phyloP scores from a whole-genome alignment of 768 basidiomycete genomes.

The Hypholoma sublateritium region DNA sequence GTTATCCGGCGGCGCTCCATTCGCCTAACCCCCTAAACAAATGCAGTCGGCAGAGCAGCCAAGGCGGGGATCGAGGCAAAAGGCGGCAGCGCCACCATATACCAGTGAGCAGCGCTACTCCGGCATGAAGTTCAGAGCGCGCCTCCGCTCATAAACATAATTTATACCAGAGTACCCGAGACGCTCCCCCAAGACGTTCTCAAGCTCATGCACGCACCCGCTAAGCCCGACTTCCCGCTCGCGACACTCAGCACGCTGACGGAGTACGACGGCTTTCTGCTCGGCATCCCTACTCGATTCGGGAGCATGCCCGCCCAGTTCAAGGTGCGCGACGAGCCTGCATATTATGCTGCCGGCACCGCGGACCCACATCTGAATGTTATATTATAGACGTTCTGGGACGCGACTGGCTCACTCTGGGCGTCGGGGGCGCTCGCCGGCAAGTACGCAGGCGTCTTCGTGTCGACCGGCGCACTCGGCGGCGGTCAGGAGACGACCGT shows the following conservation, averaged over 20 bases:
- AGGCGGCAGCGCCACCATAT: conserved; percentile 52
- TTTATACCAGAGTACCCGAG: conserved; percentile 60
- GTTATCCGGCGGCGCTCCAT: no score
- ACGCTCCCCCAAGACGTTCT: conserved; percentile 73
- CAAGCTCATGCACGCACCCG: conserved; percentile 63
- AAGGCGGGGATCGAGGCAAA: conserved; percentile 45
- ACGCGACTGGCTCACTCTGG: conserved; percentile 69
- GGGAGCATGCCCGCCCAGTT: conserved; percentile 80
- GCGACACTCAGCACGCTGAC: conserved; percentile 52
- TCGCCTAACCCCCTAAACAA: no score
- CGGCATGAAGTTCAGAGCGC: not conserved
- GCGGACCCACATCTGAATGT: not conserved
- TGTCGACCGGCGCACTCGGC: conserved; percentile 62
- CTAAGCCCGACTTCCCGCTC: conserved; percentile 71
- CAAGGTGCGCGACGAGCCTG: conserved; percentile 46
- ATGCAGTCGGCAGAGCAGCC: conserved; percentile 58
- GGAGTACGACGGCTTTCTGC: conserved; percentile 68
- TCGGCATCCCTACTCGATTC: conserved; percentile 80
- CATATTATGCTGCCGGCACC: not conserved
- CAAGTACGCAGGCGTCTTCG: conserved; percentile 69
- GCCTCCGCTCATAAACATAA: not conserved
- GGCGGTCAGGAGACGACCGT: conserved; percentile 69
- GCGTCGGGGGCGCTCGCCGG: conserved; percentile 53
- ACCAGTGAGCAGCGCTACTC: conserved; percentile 42
- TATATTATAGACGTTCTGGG: conserved; percentile 65